These are phyloP conservation scores for Rhazya stricta DNA, from an alignment of 257 asterid genomes.

Conservation along the genomic window DNA sequence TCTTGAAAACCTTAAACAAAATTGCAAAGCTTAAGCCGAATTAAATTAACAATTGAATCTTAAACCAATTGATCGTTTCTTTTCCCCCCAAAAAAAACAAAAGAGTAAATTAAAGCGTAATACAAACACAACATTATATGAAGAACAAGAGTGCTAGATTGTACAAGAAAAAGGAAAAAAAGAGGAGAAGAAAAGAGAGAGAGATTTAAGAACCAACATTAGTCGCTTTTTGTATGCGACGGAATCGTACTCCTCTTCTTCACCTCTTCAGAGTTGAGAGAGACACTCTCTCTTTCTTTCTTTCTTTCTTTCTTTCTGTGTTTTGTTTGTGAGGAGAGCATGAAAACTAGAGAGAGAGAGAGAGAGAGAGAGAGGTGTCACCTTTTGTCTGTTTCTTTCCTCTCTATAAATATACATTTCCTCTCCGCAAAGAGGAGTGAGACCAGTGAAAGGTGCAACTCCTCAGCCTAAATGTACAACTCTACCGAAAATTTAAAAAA, in stretches of 20 bases:
- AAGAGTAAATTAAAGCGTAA: constrained; percentile 1
- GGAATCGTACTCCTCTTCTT: constrained; percentile 19
- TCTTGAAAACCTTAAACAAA: background rate
- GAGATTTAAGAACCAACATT: constrained; percentile 51
- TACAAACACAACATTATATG: constrained; percentile 3
- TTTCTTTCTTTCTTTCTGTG: constrained; percentile 19
- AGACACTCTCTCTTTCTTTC: constrained; percentile 8
- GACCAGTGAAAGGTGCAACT: background rate
- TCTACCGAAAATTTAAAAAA: too few species aligned
- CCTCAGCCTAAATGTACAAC: background rate
- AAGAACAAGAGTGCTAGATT: constrained; percentile 3
- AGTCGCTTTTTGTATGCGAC: constrained; percentile 25
- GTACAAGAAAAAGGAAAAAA: constrained; percentile 16
- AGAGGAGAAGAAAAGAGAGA: constrained; percentile 18
- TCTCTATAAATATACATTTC: constrained; percentile 16
- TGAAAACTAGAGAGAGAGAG: constrained; percentile 30
- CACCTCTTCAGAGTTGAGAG: constrained; percentile 26
- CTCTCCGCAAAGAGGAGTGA: background rate
- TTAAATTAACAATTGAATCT: constrained; percentile 2
- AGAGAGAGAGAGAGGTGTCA: background rate
- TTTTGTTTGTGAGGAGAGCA: constrained; percentile 33
- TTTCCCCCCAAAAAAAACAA: background rate
- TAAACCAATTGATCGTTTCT: background rate
- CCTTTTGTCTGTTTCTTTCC: constrained; percentile 30
- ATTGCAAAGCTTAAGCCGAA: background rate